Evolutionary conservation across 805 yeast species (phyloP).

Genomic region (Candida berthetii): DNA sequence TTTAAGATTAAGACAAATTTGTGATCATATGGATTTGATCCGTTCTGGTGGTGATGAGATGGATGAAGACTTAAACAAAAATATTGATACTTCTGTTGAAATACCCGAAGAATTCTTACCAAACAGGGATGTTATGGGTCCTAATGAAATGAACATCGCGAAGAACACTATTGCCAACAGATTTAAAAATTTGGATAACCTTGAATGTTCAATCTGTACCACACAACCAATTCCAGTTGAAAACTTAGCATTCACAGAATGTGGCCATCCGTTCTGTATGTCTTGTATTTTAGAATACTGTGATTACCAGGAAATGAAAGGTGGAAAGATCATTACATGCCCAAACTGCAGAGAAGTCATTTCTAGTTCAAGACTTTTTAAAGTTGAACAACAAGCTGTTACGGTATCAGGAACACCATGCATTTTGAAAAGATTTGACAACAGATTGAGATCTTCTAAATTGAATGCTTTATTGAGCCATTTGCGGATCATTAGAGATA

Average conservation of each 20-base stretch:
- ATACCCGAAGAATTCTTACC: constrained; percentile 15
- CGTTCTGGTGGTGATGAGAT: constrained; percentile 36
- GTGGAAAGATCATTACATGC: constrained; percentile 42
- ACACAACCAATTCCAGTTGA: constrained; percentile 53
- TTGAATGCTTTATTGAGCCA: constrained; percentile 62
- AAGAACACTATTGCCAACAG: constrained; percentile 21
- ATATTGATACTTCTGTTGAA: constrained; percentile 1
- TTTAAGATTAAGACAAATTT: constrained; percentile 76
- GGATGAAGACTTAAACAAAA: constrained; percentile 33
- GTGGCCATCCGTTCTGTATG: constrained; percentile 78
- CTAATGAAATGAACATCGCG: constrained; percentile 9
- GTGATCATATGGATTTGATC: constrained; percentile 76
- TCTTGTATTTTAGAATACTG: constrained; percentile 71
- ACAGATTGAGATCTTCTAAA: constrained; percentile 55
- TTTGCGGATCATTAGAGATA: constrained; percentile 44
- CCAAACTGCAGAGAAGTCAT: constrained; percentile 69
- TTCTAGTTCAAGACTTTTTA: constrained; percentile 37
- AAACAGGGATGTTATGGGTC: constrained; percentile 3
- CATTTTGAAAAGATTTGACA: constrained; percentile 17
- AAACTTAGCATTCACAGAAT: constrained; percentile 55
- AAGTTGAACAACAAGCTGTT: constrained; percentile 17
- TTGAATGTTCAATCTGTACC: constrained; percentile 86
- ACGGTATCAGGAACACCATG: constrained; percentile 15
- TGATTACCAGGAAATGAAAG: constrained; percentile 50
- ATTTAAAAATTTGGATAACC: constrained; percentile 29